Percentiles rank a stretch among this genome's conserved stretches.
phyloP scores from a whole-genome alignment of 2,329 filamentous ascomycete genomes.

The Leptodontidium sp. region DNA sequence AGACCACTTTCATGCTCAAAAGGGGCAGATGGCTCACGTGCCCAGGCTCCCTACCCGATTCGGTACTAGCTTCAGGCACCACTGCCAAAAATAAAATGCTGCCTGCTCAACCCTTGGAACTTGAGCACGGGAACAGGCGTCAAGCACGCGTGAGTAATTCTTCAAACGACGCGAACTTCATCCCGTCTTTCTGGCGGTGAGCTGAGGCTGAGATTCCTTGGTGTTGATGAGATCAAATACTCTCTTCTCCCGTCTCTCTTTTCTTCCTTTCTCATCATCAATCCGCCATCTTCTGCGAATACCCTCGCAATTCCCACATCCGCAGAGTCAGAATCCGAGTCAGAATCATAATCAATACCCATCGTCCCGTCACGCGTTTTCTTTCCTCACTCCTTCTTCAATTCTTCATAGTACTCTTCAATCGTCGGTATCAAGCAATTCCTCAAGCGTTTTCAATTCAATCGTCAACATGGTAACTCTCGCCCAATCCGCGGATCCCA shows the following conservation, averaged over 20 bases:
- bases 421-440: slow-evolving; percentile 4
- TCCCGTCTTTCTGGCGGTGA: slow-evolving; percentile 4
- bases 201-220: slow-evolving; percentile 17
- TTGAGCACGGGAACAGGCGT: slow-evolving; percentile 31
- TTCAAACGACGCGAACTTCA: neutral
- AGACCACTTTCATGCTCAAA: too few species aligned
- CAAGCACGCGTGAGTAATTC: slow-evolving; percentile 27
- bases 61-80: slow-evolving; percentile 18
- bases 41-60: neutral
- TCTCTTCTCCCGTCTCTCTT: slow-evolving; percentile 13
- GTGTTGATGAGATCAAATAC: slow-evolving; percentile 18
- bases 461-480: slow-evolving; percentile 23
- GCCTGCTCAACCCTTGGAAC: slow-evolving; percentile 4
- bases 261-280: slow-evolving; percentile 9
- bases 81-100: slow-evolving; percentile 21
- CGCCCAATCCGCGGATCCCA: slow-evolving; percentile 16
- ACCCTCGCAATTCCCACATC: neutral
- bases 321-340: neutral
- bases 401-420: neutral
- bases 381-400: neutral
- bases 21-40: neutral
- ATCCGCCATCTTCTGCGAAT: slow-evolving; percentile 17
- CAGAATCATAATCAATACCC: neutral
- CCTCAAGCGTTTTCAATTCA: neutral
- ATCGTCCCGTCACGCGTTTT: neutral